Evolutionary conservation across 805 yeast genomes (phyloP).

Genomic region (Debaryomyces maramus): DNA sequence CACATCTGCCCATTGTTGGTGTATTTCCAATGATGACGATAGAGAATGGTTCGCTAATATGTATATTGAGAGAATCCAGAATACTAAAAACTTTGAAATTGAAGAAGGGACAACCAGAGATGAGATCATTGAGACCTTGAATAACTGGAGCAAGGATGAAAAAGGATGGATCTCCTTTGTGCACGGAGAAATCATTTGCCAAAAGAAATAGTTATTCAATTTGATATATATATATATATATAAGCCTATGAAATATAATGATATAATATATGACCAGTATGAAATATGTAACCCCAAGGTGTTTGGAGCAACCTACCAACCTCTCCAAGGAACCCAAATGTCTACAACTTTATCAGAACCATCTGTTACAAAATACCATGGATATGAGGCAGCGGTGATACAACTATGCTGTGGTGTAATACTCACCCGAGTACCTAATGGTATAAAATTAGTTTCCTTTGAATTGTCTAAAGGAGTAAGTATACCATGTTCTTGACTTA

Average conservation of each 20-base stretch:
- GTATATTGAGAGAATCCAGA: constrained; percentile 12
- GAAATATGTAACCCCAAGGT: too few relatives aligned
- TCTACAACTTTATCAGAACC: constrained; percentile 49
- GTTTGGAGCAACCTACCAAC: constrained; percentile 21
- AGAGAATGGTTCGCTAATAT: constrained; percentile 10
- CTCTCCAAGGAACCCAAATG: constrained; percentile 57
- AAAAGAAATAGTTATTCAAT: constrained; percentile 7
- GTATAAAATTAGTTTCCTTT: constrained; percentile 40
- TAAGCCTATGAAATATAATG: background rate
- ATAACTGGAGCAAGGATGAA: constrained; percentile 16
- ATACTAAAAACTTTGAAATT: constrained; percentile 10
- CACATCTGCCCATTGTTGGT: constrained; percentile 16
- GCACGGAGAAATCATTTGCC: constrained; percentile 20
- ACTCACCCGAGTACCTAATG: constrained; percentile 53
- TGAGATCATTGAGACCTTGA: constrained; percentile 12
- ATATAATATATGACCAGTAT: too few relatives aligned
- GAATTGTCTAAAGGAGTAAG: constrained; percentile 43
- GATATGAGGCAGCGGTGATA: constrained; percentile 64
- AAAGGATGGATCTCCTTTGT: constrained; percentile 13
- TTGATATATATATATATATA: background rate
- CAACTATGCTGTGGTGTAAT: constrained; percentile 73
- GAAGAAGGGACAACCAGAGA: constrained; percentile 6
- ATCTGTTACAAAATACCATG: constrained; percentile 56
- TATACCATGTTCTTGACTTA: constrained; percentile 82
- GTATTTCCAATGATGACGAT: constrained; percentile 11